Base-by-base conservation (phyloP, 352 stramenopile species). In the Pythium myriotylum region DNA sequence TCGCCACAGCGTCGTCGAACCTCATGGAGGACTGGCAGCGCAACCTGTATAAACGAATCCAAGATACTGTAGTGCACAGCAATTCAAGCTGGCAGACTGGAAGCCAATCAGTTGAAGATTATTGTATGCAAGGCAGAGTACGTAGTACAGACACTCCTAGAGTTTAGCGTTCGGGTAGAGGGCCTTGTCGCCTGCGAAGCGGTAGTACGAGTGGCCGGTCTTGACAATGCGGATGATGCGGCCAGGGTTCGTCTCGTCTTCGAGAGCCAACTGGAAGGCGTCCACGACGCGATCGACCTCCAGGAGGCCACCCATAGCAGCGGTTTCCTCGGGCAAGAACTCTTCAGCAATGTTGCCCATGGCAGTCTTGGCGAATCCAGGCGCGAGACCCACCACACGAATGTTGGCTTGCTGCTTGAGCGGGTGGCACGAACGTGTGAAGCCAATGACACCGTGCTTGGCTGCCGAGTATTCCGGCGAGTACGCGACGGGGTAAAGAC, bases 371-470 rank as follows among this genome's bases (percentile, higher is more conserved):
- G 80, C 70, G 23, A 91, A 93, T 37, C 62, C 76, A n/a, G 81
- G 84, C 29, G 76, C 85, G 50, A 93, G 67, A 37, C 76, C 80
- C 46, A 89, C 84, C 23, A 77, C 76, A 42, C 84, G 84, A 29
- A 93, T 77, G 62, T 88, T 89, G 65, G 79, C 64, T 59, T 72
- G 71, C 57, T 84, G 67, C 65, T 89, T 80, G 43, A 86, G 58
- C 42, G 72, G 65, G 37, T 76, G 81, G 43, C 88, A 63, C 41
- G 84, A 87, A 45, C 79, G 74, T 54, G 82, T 91, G 54, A 93
- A 84, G 4, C 74, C 72, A 16, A 92, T 76, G 23, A 93, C 82
- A 13, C 82, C 84, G 16, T 76, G 73, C 60, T 93, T 93, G 23
- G 82, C 81, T 0, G 81, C 82, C 13, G 72, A 74, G 46, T 93